Conservation (phyloP, 176 grass and related monocot genomes). For the Cymbopogon citratus region DNA sequence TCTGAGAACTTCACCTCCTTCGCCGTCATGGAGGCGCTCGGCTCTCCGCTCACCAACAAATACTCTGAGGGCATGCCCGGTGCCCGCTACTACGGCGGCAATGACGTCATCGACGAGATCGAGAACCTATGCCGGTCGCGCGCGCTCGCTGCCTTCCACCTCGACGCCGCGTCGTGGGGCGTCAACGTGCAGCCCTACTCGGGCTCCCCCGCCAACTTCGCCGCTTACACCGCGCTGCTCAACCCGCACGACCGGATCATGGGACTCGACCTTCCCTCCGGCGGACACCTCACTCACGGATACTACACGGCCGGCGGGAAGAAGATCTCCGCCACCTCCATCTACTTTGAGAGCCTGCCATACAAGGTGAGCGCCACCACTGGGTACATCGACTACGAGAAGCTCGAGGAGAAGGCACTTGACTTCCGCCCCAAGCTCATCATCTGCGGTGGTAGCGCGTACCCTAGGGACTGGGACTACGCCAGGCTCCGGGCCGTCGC, state of each 20-base stretch:
- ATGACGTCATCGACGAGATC: constrained; percentile 93
- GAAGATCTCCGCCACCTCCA: constrained; percentile 97
- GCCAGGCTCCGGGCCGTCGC: constrained; percentile 74
- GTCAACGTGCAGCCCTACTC: constrained; percentile 99
- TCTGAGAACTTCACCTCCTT: constrained; percentile 99
- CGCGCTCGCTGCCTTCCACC: constrained; percentile 69
- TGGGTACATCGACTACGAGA: constrained; percentile 87
- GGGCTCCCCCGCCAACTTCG: constrained; percentile 97
- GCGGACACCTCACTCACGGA: constrained; percentile 87
- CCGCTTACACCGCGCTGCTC: constrained; percentile 93
- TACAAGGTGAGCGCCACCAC: constrained; percentile 79
- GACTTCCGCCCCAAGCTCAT: constrained; percentile 99
- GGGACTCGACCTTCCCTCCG: constrained; percentile 93
- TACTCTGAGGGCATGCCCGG: constrained; percentile 99
- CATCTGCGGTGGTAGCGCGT: constrained; percentile 93
- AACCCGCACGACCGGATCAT: constrained; percentile 97
- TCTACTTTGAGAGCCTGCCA: constrained; percentile 92
- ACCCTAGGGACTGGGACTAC: constrained; percentile 98
- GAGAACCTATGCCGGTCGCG: constrained; percentile 84
- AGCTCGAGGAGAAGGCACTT: constrained; percentile 95
- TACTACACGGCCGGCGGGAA: constrained; percentile 91
- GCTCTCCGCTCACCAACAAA: constrained; percentile 91
- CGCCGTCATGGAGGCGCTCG: constrained; percentile 95
- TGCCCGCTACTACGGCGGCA: constrained; percentile 85
- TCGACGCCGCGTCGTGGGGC: constrained; percentile 66